phyloP scores from a whole-genome alignment of 805 yeast species.

The Schwanniomyces yamadae region DNA sequence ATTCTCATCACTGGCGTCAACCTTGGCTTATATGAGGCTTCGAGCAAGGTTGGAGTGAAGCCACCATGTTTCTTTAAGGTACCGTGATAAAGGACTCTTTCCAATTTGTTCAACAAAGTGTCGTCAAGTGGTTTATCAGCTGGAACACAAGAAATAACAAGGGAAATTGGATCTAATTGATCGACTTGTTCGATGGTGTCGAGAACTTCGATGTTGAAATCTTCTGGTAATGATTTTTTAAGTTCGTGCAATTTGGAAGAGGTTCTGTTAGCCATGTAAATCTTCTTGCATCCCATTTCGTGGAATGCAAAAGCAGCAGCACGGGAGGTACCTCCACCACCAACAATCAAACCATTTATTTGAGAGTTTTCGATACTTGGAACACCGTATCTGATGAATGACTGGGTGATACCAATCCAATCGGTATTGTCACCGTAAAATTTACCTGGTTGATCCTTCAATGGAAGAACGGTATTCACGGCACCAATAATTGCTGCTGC shows the following conservation, averaged over 20 bases:
- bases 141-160: conserved; percentile 80
- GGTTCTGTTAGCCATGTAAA: conserved; percentile 83
- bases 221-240: conserved; percentile 56
- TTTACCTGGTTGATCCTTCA: conserved; percentile 35
- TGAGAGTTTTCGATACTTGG: conserved; percentile 36
- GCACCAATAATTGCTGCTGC: conserved; percentile 89
- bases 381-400: conserved; percentile 65
- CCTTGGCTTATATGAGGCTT: conserved; percentile 92
- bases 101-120: conserved; percentile 46
- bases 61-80: conserved; percentile 27
- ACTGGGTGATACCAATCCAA: conserved; percentile 82
- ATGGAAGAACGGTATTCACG: conserved; percentile 78
- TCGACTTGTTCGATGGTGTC: conserved; percentile 48
- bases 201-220: conserved; percentile 58
- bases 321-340: conserved; percentile 97
- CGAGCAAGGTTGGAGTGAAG: conserved; percentile 61
- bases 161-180: conserved; percentile 47
- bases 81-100: conserved; percentile 46
- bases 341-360: conserved; percentile 74
- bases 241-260: conserved; percentile 59
- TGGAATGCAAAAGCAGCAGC: conserved; percentile 90
- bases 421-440: conserved; percentile 90
- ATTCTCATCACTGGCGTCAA: conserved; percentile 82
- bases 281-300: conserved; percentile 70
- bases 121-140: conserved; percentile 71